These are phyloP conservation scores for Boletus semigastroideus DNA, from an alignment of 1,284 basidiomycete genomes.

Conservation along the genomic window DNA sequence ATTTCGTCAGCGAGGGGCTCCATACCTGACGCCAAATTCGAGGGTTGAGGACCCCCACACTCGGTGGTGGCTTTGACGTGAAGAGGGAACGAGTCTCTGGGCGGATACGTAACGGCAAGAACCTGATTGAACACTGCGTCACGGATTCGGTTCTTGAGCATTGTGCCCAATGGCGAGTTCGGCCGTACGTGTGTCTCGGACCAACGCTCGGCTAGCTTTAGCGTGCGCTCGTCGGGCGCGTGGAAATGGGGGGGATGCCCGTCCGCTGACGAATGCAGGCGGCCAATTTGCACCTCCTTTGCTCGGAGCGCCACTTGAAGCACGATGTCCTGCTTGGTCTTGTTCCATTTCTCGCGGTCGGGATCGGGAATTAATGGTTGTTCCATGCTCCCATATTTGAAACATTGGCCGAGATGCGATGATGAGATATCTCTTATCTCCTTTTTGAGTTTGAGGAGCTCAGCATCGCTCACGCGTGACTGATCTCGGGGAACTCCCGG, in stretches of 20 bases:
- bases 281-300: slow-evolving; percentile 39
- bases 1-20: slow-evolving; percentile 71
- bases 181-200: slow-evolving; percentile 57
- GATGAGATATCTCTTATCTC: slow-evolving; percentile 78
- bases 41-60: slow-evolving; percentile 12
- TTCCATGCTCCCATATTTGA: slow-evolving; percentile 36
- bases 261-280: slow-evolving; percentile 12
- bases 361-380: slow-evolving; percentile 31
- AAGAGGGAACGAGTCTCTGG: slow-evolving; percentile 36
- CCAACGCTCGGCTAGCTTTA: slow-evolving; percentile 65
- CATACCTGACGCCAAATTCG: slow-evolving; percentile 53
- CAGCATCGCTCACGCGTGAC: slow-evolving; percentile 42
- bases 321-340: slow-evolving; percentile 56
- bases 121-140: slow-evolving; percentile 65
- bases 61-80: slow-evolving; percentile 24
- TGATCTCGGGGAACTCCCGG: slow-evolving; percentile 22
- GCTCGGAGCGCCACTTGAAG: slow-evolving; percentile 68
- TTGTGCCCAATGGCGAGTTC: slow-evolving; percentile 51
- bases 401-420: slow-evolving; percentile 55
- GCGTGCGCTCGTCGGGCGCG: slow-evolving; percentile 49
- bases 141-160: slow-evolving; percentile 62
- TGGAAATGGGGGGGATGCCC: slow-evolving; percentile 22
- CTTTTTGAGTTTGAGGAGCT: slow-evolving; percentile 62
- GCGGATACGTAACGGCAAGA: slow-evolving; percentile 49
- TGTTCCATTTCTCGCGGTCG: slow-evolving; percentile 47